Evolutionary conservation across 2,329 filamentous ascomycete species (phyloP).

Genomic region (Talaromyces sp.): DNA sequence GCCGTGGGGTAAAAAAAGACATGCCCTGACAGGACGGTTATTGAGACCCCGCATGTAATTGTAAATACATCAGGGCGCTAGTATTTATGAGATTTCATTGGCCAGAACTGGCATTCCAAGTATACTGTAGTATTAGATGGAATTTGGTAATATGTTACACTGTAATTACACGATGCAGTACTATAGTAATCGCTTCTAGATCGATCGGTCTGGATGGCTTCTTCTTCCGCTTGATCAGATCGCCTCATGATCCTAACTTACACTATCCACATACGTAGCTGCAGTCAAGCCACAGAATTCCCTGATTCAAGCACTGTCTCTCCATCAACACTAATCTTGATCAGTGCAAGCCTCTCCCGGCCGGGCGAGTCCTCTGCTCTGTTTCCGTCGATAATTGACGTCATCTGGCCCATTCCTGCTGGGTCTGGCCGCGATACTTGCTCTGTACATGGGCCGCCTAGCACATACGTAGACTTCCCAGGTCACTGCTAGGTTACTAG

Average conservation of each 20-base stretch:
- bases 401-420: neutral
- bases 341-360: neutral
- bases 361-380: neutral
- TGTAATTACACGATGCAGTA: neutral
- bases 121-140: neutral
- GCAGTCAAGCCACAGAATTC: neutral
- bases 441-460: neutral
- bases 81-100: neutral
- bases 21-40: neutral
- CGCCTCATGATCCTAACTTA: neutral
- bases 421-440: neutral
- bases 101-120: neutral
- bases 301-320: neutral
- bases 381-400: constrained; percentile 15
- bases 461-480: neutral
- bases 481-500: neutral
- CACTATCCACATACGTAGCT: neutral
- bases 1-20: neutral
- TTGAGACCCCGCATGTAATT: constrained; percentile 2
- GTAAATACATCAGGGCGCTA: neutral
- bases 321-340: neutral
- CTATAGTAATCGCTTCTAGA: neutral
- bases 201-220: neutral
- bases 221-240: neutral
- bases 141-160: neutral